A percentile compares a stretch with the other conserved stretches of the same genome.
phyloP scores from a whole-genome alignment of 2,329 filamentous ascomycete species.

The Trichoderma atrobrunneum region DNA sequence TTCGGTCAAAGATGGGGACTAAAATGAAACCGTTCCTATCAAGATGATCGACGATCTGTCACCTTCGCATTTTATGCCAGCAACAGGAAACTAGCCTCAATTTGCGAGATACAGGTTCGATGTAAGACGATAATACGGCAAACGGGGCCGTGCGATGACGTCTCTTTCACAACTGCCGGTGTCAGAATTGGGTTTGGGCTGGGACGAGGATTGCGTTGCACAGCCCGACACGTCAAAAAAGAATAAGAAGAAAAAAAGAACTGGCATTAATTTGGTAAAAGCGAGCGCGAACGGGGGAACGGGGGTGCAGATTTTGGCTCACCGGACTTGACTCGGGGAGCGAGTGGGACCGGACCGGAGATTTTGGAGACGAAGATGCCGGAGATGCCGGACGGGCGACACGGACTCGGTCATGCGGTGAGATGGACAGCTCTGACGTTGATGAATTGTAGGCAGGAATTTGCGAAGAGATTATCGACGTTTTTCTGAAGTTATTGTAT shows the following conservation, averaged over 20 bases:
- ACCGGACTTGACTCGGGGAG: conserved; percentile 13
- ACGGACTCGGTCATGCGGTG: not conserved
- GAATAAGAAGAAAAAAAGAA: not conserved
- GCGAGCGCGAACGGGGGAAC: not conserved
- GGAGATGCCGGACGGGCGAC: not conserved
- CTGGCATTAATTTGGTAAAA: not conserved
- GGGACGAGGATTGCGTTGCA: not conserved
- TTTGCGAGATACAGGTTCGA: not conserved
- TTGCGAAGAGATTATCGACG: not conserved
- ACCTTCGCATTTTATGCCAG: not conserved
- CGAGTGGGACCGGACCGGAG: not conserved
- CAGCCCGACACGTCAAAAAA: not conserved
- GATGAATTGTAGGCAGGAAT: not conserved
- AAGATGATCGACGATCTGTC: not conserved
- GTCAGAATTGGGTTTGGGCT: not conserved
- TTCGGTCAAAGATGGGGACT: not conserved
- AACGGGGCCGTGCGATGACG: not conserved
- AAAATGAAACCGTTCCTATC: not conserved
- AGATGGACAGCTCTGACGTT: not conserved
- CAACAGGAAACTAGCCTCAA: not conserved
- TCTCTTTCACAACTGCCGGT: not conserved
- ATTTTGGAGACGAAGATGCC: not conserved
- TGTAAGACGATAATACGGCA: not conserved
- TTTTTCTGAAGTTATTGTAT: not conserved
- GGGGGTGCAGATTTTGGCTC: not conserved